Conservation (phyloP, 2,329 filamentous ascomycete species). For the Ophiostoma montium region DNA sequence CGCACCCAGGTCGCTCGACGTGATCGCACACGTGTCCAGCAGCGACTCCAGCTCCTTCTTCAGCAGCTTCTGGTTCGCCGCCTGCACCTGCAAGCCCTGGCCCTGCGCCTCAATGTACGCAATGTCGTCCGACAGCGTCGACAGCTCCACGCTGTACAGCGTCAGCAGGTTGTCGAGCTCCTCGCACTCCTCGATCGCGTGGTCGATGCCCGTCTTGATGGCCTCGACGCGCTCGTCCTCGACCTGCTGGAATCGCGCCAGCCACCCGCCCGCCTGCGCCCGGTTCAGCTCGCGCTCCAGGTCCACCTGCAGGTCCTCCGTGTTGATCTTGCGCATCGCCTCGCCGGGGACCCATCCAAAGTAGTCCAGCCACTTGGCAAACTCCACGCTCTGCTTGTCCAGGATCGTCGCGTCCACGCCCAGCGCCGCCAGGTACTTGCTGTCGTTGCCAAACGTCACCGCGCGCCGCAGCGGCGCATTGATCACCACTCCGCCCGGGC, state of each 20-base stretch:
- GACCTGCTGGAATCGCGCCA: constrained; percentile 66
- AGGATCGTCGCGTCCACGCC: constrained; percentile 67
- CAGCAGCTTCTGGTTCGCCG: constrained; percentile 88
- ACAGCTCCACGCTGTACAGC: constrained; percentile 85
- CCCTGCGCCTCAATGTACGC: constrained; percentile 95
- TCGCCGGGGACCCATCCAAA: constrained; percentile 76
- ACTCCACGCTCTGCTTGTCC: constrained; percentile 62
- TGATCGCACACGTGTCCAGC: constrained; percentile 85
- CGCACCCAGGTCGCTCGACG: constrained; percentile 57
- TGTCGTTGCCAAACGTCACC: constrained; percentile 56
- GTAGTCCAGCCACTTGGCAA: constrained; percentile 69
- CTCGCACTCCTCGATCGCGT: constrained; percentile 87
- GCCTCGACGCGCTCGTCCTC: constrained; percentile 85
- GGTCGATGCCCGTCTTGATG: constrained; percentile 74
- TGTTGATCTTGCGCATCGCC: constrained; percentile 57
- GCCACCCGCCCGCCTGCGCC: constrained; percentile 84
- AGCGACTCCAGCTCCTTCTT: constrained; percentile 79
- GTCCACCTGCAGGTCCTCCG: constrained; percentile 69
- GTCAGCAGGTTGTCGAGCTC: constrained; percentile 90
- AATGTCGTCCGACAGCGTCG: constrained; percentile 91
- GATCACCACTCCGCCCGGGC: constrained; percentile 8
- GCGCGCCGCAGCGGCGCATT: constrained; percentile 39
- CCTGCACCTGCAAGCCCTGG: constrained; percentile 92
- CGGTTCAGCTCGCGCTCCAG: constrained; percentile 79
- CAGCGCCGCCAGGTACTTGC: constrained; percentile 62